phyloP scores from a whole-genome alignment of 495 filamentous ascomycete genomes.

The Acidiella bohemica region DNA sequence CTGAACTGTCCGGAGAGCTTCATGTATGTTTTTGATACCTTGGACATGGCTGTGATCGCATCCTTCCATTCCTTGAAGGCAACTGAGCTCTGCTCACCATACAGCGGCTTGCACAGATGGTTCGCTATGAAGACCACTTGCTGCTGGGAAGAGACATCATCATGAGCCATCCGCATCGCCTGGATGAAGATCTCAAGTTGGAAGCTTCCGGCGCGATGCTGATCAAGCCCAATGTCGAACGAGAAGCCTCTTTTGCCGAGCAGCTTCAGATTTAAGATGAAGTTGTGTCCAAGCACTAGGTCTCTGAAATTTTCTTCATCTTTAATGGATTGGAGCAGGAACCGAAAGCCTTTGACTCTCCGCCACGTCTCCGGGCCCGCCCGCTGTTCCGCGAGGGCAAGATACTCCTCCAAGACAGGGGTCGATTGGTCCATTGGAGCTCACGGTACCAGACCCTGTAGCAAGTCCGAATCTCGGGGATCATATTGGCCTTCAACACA shows the following conservation, averaged over 20 bases:
- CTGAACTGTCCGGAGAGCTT: constrained; percentile 77
- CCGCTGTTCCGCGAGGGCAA: constrained; percentile 27
- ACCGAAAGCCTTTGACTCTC: constrained; percentile 56
- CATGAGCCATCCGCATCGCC: constrained; percentile 54
- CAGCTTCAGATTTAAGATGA: constrained; percentile 56
- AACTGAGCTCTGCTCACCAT: constrained; percentile 27
- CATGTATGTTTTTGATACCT: constrained; percentile 52
- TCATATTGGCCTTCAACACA: constrained; percentile 45
- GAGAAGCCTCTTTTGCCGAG: constrained; percentile 41
- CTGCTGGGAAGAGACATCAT: constrained; percentile 41
- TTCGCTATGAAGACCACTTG: constrained; percentile 58
- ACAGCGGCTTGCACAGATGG: constrained; percentile 78
- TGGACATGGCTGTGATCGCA: constrained; percentile 15
- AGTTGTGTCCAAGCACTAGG: constrained; percentile 41
- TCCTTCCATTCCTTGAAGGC: constrained; percentile 35
- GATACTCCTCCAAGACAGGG: constrained; percentile 20
- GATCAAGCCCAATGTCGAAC: constrained; percentile 78
- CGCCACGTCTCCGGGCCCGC: constrained; percentile 32
- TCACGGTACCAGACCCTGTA: constrained; percentile 63
- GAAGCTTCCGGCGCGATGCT: constrained; percentile 48
- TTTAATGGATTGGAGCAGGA: constrained; percentile 65
- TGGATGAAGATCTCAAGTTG: constrained; percentile 60
- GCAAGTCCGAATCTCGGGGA: constrained; percentile 36
- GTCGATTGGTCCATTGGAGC: constrained; percentile 56
- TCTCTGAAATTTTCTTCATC: constrained; percentile 32